Evolutionary conservation across 768 basidiomycete species (phyloP).

Genomic region (Cyathus striatus): DNA sequence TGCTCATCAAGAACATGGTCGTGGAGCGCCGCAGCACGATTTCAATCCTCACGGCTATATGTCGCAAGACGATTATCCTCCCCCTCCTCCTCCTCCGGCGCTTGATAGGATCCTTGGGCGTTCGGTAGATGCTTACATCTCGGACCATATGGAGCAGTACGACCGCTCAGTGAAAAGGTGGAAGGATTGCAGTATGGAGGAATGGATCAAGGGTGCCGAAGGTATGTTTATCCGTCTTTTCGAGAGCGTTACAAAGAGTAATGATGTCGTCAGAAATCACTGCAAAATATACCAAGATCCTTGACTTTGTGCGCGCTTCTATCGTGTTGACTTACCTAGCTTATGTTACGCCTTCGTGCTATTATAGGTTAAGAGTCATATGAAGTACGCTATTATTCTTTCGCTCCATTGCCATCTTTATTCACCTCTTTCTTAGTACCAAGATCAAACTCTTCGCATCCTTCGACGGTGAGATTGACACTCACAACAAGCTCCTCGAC

Average conservation of each 20-base stretch:
- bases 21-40: not conserved
- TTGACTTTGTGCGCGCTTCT: not conserved
- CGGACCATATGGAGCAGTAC: not conserved
- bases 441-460: not conserved
- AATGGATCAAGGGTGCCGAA: not conserved
- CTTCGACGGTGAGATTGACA: not conserved
- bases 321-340: not conserved
- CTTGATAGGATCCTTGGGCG: not conserved
- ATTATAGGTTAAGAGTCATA: not conserved
- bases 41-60: not conserved
- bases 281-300: not conserved
- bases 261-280: not conserved
- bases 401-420: not conserved
- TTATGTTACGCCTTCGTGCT: no score
- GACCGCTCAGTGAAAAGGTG: not conserved
- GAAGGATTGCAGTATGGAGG: not conserved
- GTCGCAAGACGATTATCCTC: not conserved
- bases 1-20: not conserved
- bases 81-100: no score
- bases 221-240: not conserved
- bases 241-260: not conserved
- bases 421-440: not conserved
- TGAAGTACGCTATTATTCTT: not conserved
- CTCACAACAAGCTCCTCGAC: not conserved
- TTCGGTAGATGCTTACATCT: not conserved